Conservation (phyloP, 2,329 filamentous ascomycete species). For the Apiospora marii region DNA sequence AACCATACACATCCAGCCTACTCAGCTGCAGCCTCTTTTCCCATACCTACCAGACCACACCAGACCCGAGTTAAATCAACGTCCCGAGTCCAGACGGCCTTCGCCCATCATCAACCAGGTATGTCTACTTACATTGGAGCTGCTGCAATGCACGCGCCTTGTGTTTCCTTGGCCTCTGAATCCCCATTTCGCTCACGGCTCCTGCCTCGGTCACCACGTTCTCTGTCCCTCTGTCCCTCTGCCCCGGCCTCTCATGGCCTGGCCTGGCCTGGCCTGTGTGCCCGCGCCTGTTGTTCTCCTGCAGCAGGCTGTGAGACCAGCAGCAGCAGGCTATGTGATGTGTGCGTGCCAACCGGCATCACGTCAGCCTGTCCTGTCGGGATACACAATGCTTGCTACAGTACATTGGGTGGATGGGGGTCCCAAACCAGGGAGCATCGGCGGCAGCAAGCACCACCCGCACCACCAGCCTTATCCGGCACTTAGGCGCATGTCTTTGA, state of each 20-base stretch:
- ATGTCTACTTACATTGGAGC: constrained; percentile 12
- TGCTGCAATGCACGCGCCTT: constrained; percentile 20
- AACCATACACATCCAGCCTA: constrained; percentile 20
- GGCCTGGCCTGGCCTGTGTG: constrained; percentile 1
- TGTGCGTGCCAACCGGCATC: constrained; percentile 15
- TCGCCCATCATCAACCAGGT: constrained; percentile 9
- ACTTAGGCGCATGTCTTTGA: constrained; percentile 22
- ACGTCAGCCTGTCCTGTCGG: constrained; percentile 12
- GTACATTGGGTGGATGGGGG: constrained; percentile 16
- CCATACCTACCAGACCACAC: constrained; percentile 1
- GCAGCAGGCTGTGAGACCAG: constrained; percentile 23
- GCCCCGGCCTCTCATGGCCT: not conserved
- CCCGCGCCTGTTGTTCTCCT: constrained; percentile 19
- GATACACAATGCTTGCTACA: constrained; percentile 16
- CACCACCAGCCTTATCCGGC: constrained; percentile 17
- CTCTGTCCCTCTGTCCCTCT: not conserved
- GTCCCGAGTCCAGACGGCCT: constrained; percentile 5
- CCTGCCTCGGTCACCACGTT: constrained; percentile 13
- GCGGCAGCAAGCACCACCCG: constrained; percentile 1
- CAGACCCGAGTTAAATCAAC: constrained; percentile 21
- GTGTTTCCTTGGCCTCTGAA: constrained; percentile 3
- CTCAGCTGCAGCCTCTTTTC: constrained; percentile 19
- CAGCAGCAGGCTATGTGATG: constrained; percentile 18
- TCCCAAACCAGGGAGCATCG: not conserved
- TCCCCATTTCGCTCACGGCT: not conserved